These are phyloP conservation scores for Centaurea solstitialis DNA, from an alignment of 129 eudicot genomes.

Conservation along the genomic window DNA sequence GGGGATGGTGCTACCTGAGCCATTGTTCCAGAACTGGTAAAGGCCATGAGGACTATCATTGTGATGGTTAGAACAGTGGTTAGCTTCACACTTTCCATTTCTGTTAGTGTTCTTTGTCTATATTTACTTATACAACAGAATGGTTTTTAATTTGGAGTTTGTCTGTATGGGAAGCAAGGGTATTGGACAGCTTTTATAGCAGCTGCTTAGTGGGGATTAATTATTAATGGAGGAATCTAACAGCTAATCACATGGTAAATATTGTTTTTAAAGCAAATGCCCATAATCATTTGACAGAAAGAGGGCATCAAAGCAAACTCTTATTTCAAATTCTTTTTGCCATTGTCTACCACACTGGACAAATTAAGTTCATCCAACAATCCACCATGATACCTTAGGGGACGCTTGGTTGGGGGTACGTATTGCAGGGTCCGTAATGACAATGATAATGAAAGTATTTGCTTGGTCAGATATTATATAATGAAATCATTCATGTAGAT, in stretches of 20 bases:
- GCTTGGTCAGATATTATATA: too few species aligned
- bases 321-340: background rate
- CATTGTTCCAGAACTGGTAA: constrained; percentile 20
- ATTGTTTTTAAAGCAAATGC: background rate
- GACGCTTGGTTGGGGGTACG: too few species aligned
- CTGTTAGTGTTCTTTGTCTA: background rate
- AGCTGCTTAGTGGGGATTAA: constrained; percentile 4
- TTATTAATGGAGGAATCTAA: constrained; percentile 19
- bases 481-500: too few species aligned
- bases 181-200: background rate
- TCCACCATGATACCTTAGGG: too few species aligned
- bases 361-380: too few species aligned
- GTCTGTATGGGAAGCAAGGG: background rate
- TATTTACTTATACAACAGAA: background rate
- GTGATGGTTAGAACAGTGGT: constrained; percentile 12
- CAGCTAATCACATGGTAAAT: constrained; percentile 9
- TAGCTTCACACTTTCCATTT: constrained; percentile 29
- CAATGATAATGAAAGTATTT: too few species aligned
- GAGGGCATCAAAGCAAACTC: background rate
- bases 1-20: constrained; percentile 51
- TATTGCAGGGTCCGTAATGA: too few species aligned
- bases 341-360: background rate
- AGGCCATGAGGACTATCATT: constrained; percentile 17
- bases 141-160: background rate
- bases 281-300: constrained; percentile 12